Evolutionary conservation across 2,329 filamentous ascomycete genomes (phyloP), one percentile per base, ranked within the genome.

Genomic region (Zymoseptoria crescenta): DNA sequence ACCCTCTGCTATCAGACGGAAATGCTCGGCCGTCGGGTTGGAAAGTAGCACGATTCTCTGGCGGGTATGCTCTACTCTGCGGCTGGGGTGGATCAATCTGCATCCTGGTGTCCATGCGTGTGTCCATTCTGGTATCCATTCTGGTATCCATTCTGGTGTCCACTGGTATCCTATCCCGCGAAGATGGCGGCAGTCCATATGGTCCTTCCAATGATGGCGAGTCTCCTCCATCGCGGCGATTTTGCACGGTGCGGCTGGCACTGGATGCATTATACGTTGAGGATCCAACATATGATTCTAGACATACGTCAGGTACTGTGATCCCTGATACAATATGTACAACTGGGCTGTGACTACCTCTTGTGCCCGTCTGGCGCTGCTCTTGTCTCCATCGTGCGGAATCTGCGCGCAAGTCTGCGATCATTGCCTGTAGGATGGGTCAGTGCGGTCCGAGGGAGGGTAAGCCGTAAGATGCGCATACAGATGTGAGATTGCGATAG

Each of bases 401-500:
- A 60, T 80, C 77, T 69, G 73, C 66, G 64, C 75, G 76, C 68
- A 80, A 67, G 65, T 80, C 78, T 66, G 74, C 71, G 60, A 80
- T 77, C 78, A 80, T 80, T 68, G 77, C 75, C 78, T 76, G 66
- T n/a, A 29, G 41, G 41, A 28, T 9, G 3, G 49, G 60, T 68
- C 55, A 69, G 62, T 52, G 30, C 56, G 41, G 13, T 16, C 8
- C 35, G 5, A 9, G 16, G 16, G 29, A 24, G 10, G 24, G 20
- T 29, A 16, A 19, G 24, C 51, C n/a, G 24, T 52, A 24, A 52
- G 24, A 27, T 24, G 51, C 51, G 70, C 77, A 57, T 75, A 80
- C 77, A 67, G 76, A 73, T 51, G 78, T 80, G 57, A 80, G 70
- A 53, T 77, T 80, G 49, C 78, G 75, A 68, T 79, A 80, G 41